Evolutionary conservation across 139 green algal species (phyloP).

Genomic region (Chlamydomonas applanata): DNA sequence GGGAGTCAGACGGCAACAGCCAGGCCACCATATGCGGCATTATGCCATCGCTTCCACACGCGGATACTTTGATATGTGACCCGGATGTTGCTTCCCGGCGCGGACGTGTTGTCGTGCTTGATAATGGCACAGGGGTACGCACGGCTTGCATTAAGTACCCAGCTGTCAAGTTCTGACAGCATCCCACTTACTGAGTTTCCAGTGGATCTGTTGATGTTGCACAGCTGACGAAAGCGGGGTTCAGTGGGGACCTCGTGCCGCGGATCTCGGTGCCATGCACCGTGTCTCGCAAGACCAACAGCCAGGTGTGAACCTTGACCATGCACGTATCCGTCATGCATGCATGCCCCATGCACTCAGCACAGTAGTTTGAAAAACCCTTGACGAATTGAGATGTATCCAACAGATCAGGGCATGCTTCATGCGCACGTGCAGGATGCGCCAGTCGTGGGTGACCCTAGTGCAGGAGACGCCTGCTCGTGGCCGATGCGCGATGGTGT

Average conservation of each 20-base stretch:
- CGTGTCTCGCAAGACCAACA: conserved; percentile 17
- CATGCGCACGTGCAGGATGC: background rate
- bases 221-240: conserved; percentile 72
- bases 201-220: background rate
- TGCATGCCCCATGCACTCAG: conserved; percentile 24
- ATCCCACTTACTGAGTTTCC: background rate
- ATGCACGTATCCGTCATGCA: background rate
- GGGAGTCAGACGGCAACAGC: too few relatives aligned
- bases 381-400: background rate
- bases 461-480: background rate
- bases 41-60: too few relatives aligned
- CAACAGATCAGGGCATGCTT: background rate
- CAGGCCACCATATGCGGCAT: too few relatives aligned
- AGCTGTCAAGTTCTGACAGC: background rate
- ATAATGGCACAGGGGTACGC: conserved; percentile 1
- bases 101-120: background rate
- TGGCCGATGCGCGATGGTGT: conserved; percentile 76
- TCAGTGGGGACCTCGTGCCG: conserved; percentile 68
- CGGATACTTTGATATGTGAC: background rate
- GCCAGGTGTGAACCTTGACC: conserved; percentile 5
- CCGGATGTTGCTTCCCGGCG: background rate
- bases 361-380: background rate
- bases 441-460: conserved; percentile 49
- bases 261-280: conserved; percentile 61
- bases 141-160: background rate